These are phyloP conservation scores for Geotrichum phurueaensis DNA, from an alignment of 1,139 yeast genomes.

Conservation along the genomic window DNA sequence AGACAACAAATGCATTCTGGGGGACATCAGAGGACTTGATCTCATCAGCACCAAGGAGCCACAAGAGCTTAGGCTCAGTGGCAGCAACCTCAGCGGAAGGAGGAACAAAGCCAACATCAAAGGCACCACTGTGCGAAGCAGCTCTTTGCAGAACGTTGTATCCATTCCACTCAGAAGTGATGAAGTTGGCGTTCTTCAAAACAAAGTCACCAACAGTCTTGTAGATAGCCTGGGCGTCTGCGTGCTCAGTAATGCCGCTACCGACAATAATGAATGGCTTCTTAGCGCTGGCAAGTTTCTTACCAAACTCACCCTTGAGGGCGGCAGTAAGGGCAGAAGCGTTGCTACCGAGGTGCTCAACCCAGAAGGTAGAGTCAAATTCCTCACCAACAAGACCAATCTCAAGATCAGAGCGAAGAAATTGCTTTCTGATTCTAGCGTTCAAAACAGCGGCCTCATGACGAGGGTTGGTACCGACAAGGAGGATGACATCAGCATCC, in stretches of 20 bases:
- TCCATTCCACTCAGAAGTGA: slow-evolving; percentile 77
- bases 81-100: slow-evolving; percentile 44
- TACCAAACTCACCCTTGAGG: slow-evolving; percentile 62
- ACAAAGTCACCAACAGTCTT: slow-evolving; percentile 61
- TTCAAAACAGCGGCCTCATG: slow-evolving; percentile 87
- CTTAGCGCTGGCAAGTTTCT: slow-evolving; percentile 59
- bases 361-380: slow-evolving; percentile 71
- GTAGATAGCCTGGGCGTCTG: slow-evolving; percentile 59
- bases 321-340: slow-evolving; percentile 56
- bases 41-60: slow-evolving; percentile 83
- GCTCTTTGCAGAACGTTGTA: slow-evolving; percentile 76
- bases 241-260: slow-evolving; percentile 67
- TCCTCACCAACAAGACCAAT: slow-evolving; percentile 68
- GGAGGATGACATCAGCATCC: slow-evolving; percentile 71
- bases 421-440: slow-evolving; percentile 76
- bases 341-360: slow-evolving; percentile 58
- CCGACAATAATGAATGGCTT: slow-evolving; percentile 79
- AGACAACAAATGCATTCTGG: slow-evolving; percentile 78
- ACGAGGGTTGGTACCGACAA: slow-evolving; percentile 83
- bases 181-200: slow-evolving; percentile 52
- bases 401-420: slow-evolving; percentile 63
- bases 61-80: slow-evolving; percentile 66
- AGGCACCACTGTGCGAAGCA: slow-evolving; percentile 81
- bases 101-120: slow-evolving; percentile 73
- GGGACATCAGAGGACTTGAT: slow-evolving; percentile 65